phyloP scores from a whole-genome alignment of 2,329 filamentous ascomycete species.

The Xylariaceae sp. region DNA sequence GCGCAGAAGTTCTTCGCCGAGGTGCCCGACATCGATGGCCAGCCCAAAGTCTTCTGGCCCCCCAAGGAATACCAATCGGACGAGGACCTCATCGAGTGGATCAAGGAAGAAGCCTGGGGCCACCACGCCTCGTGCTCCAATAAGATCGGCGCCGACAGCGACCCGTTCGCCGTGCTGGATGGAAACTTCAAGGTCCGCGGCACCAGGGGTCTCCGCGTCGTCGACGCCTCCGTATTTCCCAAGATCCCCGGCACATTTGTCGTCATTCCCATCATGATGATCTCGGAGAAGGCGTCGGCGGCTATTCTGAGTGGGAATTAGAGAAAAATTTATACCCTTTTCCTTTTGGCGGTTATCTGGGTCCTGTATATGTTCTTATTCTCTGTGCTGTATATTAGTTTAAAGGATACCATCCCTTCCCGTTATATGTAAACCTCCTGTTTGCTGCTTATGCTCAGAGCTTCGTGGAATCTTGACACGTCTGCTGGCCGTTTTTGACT shows the following conservation, averaged over 20 bases:
- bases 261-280: slow-evolving; percentile 27
- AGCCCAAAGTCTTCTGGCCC: slow-evolving; percentile 25
- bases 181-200: slow-evolving; percentile 49
- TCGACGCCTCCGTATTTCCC: slow-evolving; percentile 52
- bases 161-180: slow-evolving; percentile 50
- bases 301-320: slow-evolving; percentile 25
- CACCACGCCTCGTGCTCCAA: slow-evolving; percentile 30
- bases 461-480: too few species aligned
- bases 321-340: not conserved
- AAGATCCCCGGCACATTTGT: slow-evolving; percentile 41
- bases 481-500: too few species aligned
- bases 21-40: slow-evolving; percentile 41
- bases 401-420: not conserved
- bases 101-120: slow-evolving; percentile 30
- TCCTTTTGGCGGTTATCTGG: not conserved
- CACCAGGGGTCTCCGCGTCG: slow-evolving; percentile 48
- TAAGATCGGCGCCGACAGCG: slow-evolving; percentile 38
- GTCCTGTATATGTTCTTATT: not conserved
- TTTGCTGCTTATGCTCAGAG: too few species aligned
- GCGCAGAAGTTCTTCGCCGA: slow-evolving; percentile 42
- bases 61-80: slow-evolving; percentile 20
- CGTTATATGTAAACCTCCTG: too few species aligned
- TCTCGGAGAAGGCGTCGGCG: slow-evolving; percentile 29
- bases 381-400: not conserved
- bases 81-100: slow-evolving; percentile 27